Base-by-base conservation (phyloP, 176 grass and related monocot genomes). In the Poa annua region DNA sequence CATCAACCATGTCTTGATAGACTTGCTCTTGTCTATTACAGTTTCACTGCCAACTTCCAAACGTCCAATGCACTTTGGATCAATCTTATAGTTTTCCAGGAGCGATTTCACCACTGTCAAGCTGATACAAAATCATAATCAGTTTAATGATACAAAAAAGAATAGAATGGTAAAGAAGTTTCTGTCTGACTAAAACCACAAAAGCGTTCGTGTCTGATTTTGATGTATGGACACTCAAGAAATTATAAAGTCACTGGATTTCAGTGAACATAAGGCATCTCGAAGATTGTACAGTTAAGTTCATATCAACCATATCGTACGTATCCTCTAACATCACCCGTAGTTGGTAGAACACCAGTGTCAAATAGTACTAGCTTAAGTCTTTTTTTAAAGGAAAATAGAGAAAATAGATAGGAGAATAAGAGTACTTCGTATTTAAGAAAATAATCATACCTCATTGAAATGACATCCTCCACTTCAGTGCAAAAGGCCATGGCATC, bases 21-120 rank as follows among this genome's bases (percentile, higher is more conserved):
- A 96, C 86, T 99, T 99, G 89, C 96, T 99, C 65, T 99, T 99
- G 89, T 99, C 96, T 85, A 99, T 99, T 38, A 99, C 96, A 35
- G 93, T 96, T 83, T 99, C 96, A 77, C 87, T 99, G 19, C 96
- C 96, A 78, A 99, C 96, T 94, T 99, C 96, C 66, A 99, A 86
- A 15, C 91, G 93, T 17, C 96, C 92, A 59, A 99, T 99, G 75
- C 81, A 44, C 57, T 86, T 96, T 51, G 93, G 93, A 79, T 99
- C 93, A 41, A 99, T 89, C 64, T 89, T 84, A 48, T 96, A 96
- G 2, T 96, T 96, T 74, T 96, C 75, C 44, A 99, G 83, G 72
- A 99, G 96, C 10, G 93, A 89, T 20, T 84, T 95, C 71, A 96
- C 91, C 8, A 89, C 96, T 86, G 96, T 96, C 89, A 99, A 81